These are phyloP conservation scores for Sclerotinia spermophila DNA, from an alignment of 2,329 filamentous ascomycete genomes.

Conservation along the genomic window DNA sequence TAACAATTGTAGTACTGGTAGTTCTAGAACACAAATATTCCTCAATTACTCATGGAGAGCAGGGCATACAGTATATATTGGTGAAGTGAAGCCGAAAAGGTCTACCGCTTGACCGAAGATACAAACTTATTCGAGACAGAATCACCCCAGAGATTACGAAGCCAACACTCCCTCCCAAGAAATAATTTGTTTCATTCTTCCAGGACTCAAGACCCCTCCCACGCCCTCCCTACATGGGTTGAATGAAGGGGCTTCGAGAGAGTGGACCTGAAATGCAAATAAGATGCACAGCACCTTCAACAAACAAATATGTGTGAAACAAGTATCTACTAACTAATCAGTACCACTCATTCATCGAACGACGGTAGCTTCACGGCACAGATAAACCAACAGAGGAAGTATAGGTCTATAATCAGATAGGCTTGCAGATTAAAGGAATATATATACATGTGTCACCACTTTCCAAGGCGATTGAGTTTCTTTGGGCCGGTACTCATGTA, in stretches of 20 bases:
- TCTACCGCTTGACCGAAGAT: not conserved
- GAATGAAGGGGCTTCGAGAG: not conserved
- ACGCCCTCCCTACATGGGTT: too few relatives aligned
- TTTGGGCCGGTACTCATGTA: not conserved
- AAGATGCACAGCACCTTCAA: not conserved
- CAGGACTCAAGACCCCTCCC: too few relatives aligned
- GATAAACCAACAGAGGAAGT: not conserved
- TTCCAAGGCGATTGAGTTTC: not conserved
- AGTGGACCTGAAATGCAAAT: not conserved
- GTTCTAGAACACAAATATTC: not conserved
- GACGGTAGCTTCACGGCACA: not conserved
- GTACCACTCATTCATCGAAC: not conserved
- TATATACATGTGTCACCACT: not conserved
- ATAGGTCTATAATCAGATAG: not conserved
- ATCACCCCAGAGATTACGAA: not conserved
- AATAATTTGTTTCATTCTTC: not conserved
- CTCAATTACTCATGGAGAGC: not conserved
- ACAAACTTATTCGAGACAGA: not conserved
- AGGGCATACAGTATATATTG: not conserved
- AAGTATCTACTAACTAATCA: not conserved
- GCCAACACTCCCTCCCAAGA: not conserved
- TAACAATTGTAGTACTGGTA: not conserved
- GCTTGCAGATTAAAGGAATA: not conserved
- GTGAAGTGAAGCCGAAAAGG: not conserved
- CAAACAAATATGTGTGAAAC: not conserved